Evolutionary conservation across 495 filamentous ascomycete species (phyloP).

Genomic region (Staphylotrichum longicolle): DNA sequence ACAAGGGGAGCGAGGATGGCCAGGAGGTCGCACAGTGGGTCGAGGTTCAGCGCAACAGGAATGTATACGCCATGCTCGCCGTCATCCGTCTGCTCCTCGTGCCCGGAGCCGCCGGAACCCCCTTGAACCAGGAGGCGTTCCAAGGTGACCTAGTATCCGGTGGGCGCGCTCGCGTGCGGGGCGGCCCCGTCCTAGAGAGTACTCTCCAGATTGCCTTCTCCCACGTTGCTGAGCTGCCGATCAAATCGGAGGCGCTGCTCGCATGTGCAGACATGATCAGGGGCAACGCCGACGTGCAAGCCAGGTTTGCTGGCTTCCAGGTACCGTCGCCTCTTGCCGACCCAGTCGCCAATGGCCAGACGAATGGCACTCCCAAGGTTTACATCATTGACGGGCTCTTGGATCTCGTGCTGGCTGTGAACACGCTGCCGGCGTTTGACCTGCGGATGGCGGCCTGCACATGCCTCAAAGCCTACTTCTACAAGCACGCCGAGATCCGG

Average conservation of each 20-base stretch:
- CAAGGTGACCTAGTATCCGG: conserved; percentile 49
- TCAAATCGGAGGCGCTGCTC: conserved; percentile 78
- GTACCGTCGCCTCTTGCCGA: conserved; percentile 58
- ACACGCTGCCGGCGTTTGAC: conserved; percentile 66
- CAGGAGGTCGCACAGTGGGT: conserved; percentile 69
- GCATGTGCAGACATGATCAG: conserved; percentile 88
- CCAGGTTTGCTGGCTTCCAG: conserved; percentile 80
- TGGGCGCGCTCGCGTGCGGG: conserved; percentile 17
- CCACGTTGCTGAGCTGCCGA: conserved; percentile 66
- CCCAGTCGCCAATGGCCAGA: conserved; percentile 42
- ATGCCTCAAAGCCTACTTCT: conserved; percentile 90
- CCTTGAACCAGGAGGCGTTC: conserved; percentile 81
- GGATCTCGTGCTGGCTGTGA: conserved; percentile 73
- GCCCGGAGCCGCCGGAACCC: conserved; percentile 72
- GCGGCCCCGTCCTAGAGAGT: conserved; percentile 71
- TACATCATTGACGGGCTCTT: conserved; percentile 95
- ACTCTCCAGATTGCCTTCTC: conserved; percentile 82
- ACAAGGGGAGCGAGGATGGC: conserved; percentile 54
- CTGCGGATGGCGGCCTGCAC: conserved; percentile 80
- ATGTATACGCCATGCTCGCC: conserved; percentile 84
- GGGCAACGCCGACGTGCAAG: conserved; percentile 76
- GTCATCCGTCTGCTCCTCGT: conserved; percentile 84
- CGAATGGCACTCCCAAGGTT: conserved; percentile 56
- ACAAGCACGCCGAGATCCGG: conserved; percentile 71
- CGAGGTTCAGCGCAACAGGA: conserved; percentile 77